Base-by-base conservation (phyloP, 352 stramenopile genomes). In the Plasmopara halstedii region DNA sequence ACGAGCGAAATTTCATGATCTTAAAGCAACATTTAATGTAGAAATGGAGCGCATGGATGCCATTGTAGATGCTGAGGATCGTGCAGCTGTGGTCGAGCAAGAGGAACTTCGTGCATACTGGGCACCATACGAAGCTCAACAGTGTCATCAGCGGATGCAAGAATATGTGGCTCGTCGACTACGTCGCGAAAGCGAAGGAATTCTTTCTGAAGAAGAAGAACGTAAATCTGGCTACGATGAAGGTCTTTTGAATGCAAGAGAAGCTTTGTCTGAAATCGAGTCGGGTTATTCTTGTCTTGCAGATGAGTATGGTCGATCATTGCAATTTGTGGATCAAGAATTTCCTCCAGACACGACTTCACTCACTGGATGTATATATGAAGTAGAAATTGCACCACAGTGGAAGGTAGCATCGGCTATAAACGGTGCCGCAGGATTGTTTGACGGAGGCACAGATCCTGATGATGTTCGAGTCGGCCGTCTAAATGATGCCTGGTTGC, bases 371-470 rank as follows among this genome's bases (percentile, higher is more conserved):
- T 85, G 79, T 18, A 23, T 48, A 17, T 60, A 64, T 25, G 82
- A 84, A 46, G 21, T 31, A 2, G 73, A 82, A 17, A 53, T 93
- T 22, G 53, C 56, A 6, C 62, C 62, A 3, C 69, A 75, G 14
- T 97, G 85, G 85, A 78, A 85, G 31, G 79, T 92, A 18, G 85
- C 83, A 27, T 82, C 76, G 2, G 82, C 70, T 22, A 95, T 97
- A 54, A 96, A 95, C 53, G 63, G 88, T 2, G 79, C 83, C 0
- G 84, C 84, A 0, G 83, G 87, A 1, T 67, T 97, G 0, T 97
- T 97, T 50, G 85, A 96, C 41, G 85, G 85, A 18, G 89, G 88
- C 15, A 97, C 88, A 1, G 84, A 97, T 50, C 89, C 88, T 6
- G 85, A 97, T 40, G 87, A 97, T 57, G 82, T 97, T 9, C 58